These are phyloP conservation scores for Xylaria digitata DNA, from an alignment of 2,329 filamentous ascomycete genomes.

Conservation along the genomic window DNA sequence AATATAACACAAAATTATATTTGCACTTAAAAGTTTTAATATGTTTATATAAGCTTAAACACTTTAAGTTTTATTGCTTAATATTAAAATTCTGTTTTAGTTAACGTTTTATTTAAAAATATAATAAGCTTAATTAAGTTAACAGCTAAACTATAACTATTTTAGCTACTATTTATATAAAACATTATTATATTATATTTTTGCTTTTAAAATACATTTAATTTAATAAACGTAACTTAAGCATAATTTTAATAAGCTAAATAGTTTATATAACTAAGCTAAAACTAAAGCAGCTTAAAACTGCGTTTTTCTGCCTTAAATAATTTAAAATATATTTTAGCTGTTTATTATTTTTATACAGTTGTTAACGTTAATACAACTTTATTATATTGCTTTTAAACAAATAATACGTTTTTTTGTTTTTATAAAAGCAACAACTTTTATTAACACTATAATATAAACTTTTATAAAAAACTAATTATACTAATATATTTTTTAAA, in stretches of 20 bases:
- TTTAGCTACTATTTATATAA: neutral
- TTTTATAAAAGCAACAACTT: neutral
- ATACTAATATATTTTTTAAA: conserved; percentile 11
- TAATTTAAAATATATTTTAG: neutral
- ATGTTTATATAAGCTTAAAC: no score
- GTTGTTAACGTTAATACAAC: no score
- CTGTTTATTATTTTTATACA: neutral
- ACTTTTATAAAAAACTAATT: conserved; percentile 12
- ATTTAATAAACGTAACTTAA: neutral
- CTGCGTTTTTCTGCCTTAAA: neutral
- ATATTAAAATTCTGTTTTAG: neutral
- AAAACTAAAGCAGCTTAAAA: neutral
- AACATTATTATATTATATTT: no score
- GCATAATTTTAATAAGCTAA: conserved; percentile 1
- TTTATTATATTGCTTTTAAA: no score
- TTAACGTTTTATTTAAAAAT: conserved; percentile 10
- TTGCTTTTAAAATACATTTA: neutral
- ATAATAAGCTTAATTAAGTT: conserved; percentile 3
- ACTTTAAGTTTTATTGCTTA: neutral
- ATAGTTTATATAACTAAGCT: neutral
- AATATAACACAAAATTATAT: neutral
- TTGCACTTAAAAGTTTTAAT: neutral
- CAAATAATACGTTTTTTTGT: neutral
- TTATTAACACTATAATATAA: conserved; percentile 7
- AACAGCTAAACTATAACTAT: neutral